Conservation (phyloP, 257 asterid species). For the Nicotiana sylvestris region DNA sequence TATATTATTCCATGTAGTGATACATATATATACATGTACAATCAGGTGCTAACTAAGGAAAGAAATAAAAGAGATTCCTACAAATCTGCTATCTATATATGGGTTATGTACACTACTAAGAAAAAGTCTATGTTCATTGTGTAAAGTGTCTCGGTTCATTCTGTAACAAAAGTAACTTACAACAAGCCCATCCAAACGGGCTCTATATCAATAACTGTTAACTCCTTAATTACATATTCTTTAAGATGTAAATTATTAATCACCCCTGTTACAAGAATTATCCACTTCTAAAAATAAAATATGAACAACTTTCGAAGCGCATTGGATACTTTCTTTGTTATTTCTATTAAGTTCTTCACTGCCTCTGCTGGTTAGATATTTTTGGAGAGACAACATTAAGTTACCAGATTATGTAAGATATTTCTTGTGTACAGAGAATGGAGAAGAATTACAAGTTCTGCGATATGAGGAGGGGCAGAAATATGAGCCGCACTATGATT, state of each 20-base stretch:
- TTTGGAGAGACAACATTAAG: neutral
- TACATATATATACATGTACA: too few species aligned
- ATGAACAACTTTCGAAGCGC: neutral
- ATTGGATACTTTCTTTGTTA: neutral
- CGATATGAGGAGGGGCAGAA: slow-evolving; percentile 93
- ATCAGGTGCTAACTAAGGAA: too few species aligned
- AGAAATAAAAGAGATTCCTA: too few species aligned
- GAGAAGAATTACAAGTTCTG: slow-evolving; percentile 91
- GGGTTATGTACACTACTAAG: too few species aligned
- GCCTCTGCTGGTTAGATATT: neutral
- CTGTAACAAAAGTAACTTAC: too few species aligned
- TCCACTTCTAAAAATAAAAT: neutral
- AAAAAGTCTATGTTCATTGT: too few species aligned
- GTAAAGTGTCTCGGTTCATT: too few species aligned
- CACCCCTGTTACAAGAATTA: neutral
- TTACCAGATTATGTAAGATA: neutral
- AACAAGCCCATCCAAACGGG: too few species aligned
- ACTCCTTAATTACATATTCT: neutral
- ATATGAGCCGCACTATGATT: slow-evolving; percentile 86
- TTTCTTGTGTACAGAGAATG: slow-evolving; percentile 55
- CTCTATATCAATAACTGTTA: neutral
- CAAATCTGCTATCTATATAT: too few species aligned
- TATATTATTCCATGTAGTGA: too few species aligned
- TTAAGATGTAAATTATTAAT: neutral
- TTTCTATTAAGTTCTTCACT: neutral